phyloP scores from a whole-genome alignment of 805 yeast species.

The Lipomyces yamanashiensis region DNA sequence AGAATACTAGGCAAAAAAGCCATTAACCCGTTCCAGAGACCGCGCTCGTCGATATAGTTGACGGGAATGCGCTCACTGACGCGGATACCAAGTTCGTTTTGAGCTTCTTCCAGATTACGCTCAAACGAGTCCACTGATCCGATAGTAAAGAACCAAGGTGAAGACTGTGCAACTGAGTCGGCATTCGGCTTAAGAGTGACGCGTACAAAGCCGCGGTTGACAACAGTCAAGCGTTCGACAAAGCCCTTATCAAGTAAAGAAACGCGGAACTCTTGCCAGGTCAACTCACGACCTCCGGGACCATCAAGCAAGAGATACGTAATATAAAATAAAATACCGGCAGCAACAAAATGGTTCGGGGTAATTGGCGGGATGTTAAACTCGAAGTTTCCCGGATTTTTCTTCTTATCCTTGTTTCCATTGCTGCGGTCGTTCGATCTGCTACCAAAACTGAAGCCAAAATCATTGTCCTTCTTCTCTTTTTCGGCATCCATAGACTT shows the following conservation, averaged over 20 bases:
- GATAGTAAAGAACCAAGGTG: conserved; percentile 64
- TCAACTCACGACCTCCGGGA: conserved; percentile 54
- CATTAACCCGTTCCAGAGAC: conserved; percentile 62
- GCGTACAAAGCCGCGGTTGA: conserved; percentile 75
- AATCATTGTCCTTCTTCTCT: conserved; percentile 7
- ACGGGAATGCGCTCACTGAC: conserved; percentile 77
- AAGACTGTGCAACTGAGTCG: conserved; percentile 55
- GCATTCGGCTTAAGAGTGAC: conserved; percentile 62
- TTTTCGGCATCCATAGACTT: neutral
- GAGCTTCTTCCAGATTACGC: conserved; percentile 73
- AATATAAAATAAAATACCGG: conserved; percentile 13
- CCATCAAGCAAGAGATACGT: conserved; percentile 21
- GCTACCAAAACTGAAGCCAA: neutral
- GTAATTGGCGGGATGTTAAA: conserved; percentile 31
- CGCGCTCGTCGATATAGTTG: conserved; percentile 72
- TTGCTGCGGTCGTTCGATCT: neutral
- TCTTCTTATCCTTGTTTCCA: conserved; percentile 4
- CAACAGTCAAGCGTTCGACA: conserved; percentile 73
- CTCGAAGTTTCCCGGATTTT: conserved; percentile 16
- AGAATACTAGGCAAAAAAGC: conserved; percentile 88
- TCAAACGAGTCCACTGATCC: conserved; percentile 92
- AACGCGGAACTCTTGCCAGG: conserved; percentile 90
- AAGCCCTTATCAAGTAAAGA: conserved; percentile 74
- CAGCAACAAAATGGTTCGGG: conserved; percentile 20
- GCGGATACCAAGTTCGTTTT: conserved; percentile 66